Evolutionary conservation across 2,329 filamentous ascomycete species (phyloP), one percentile per base, ranked within the genome.

Genomic region (Nigrospora oryzae): DNA sequence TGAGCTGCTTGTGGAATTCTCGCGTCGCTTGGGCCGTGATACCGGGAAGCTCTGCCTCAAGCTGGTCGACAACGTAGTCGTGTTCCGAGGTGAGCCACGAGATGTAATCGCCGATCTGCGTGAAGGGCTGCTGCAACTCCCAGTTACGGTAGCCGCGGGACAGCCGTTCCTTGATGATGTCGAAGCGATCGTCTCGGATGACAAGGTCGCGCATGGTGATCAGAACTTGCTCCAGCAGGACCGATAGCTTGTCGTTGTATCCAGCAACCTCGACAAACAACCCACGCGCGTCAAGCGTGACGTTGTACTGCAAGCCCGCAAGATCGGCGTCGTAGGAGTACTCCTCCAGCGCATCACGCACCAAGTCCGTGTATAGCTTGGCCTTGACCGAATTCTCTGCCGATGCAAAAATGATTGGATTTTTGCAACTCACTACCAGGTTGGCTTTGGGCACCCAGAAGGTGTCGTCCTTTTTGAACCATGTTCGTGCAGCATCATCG

Each of bases 371-470:
- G 61, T 88, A 96, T 5, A 98, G 66, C 46, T 80, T 81, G 3
- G 85, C 79, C 59, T 93, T 89, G 48, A 94, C 81, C 31, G 79
- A 74, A 49, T 86, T 90, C 46, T 85, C 82, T 2, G 89, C 86
- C 5, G 86, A 89, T 2, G 86, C 77, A 60, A 81, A 83, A n/a
- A 86, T 81, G 38, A 95, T 66, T 0, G 89, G 86, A 47, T 84
- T 95, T 55, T 83, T 80, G 52, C 94, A 74, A 53, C 83, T 88
- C 51, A 95, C 79, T 52, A 89, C 79, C 15, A 97, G 71, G 47
- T 89, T 93, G 4, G 88, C 93, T 63, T 95, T 95, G 10, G 93
- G 93, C 11, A 97, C 93, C 90, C 91, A 97, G 65, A 97, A 98
- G 0, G 84, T 89, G 56, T 98, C 93, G 57, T 98, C 93, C 67